Percentiles rank a stretch among this genome's conserved stretches.
Evolutionary conservation across 805 yeast genomes (phyloP).

Genomic region (Myxozyma melibiosi): DNA sequence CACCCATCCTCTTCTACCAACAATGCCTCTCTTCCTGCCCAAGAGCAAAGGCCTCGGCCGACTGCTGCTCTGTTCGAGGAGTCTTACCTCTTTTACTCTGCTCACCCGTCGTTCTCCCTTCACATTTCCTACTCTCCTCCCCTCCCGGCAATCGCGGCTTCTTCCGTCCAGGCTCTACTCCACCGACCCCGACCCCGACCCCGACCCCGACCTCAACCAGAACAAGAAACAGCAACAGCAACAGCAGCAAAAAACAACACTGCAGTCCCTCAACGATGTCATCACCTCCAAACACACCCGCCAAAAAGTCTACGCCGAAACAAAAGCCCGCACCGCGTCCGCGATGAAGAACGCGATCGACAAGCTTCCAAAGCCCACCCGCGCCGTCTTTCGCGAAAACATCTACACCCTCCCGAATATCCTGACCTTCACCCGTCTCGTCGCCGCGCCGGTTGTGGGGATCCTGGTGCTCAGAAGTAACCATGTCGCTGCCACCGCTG

Average conservation of each 20-base stretch:
- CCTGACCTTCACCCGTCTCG: constrained; percentile 77
- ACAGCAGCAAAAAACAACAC: not conserved
- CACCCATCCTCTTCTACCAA: no score
- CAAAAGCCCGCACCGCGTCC: constrained; percentile 11
- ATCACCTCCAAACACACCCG: constrained; percentile 6
- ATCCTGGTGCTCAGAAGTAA: constrained; percentile 69
- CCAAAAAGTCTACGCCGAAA: constrained; percentile 12
- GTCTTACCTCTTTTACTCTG: no score
- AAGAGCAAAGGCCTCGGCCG: no score
- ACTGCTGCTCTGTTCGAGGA: no score
- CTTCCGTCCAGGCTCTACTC: no score
- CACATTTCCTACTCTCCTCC: no score
- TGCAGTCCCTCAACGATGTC: not conserved
- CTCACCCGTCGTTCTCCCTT: no score
- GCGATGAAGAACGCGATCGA: constrained; percentile 21
- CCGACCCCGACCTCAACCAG: not conserved
- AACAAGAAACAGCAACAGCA: not conserved
- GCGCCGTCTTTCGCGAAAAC: constrained; percentile 50
- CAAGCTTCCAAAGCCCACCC: constrained; percentile 16
- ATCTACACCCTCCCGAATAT: constrained; percentile 85
- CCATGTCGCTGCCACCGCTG: constrained; percentile 62
- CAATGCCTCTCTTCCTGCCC: no score
- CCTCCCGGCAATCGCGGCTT: no score
- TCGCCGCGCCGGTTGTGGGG: constrained; percentile 83
- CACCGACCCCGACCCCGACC: not conserved